Base-by-base conservation (phyloP, 176 grass and related monocot species). In the Oryza glumipatula region DNA sequence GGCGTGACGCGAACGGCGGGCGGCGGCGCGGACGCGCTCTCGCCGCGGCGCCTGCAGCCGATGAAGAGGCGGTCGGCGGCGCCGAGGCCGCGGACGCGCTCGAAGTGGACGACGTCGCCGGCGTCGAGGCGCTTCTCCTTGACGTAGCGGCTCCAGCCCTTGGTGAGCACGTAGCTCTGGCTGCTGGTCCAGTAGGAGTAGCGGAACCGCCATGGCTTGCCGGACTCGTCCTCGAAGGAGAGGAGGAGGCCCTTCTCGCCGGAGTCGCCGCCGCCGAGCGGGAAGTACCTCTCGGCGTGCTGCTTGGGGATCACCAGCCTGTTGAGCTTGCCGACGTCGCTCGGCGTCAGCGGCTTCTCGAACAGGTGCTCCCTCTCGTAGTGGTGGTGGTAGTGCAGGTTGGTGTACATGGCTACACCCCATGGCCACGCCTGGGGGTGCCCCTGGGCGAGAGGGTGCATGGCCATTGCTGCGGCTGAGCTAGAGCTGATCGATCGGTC, bases 131-230 rank as follows among this genome's bases (percentile, higher is more conserved):
- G 71, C 83, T 96, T 96, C 81, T 93, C 94, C 86, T 92, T 96
- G 70, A 93, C 91, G 79, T 91, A 96, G 32, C 91, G 86, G 84
- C 91, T 92, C 94, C 94, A 96, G 77, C 94, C 91, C 82, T 93
- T 93, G 83, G 91, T 96, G 54, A 96, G 91, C 73, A 96, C 94
- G 72, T 96, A 93, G 85, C 89, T 93, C 75, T 90, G 86, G 88
- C 91, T 93, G 78, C 91, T 96, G 32, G 75, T 87, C 94, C 94
- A 96, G 91, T 94, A 94, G 15, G 88, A 91, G 86, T 93, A 96
- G 69, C 94, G 88, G 76, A 96, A 96, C 30, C 85, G 66, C 94
- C 94, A 96, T 7, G 82, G 72, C 86, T 89, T 96, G 23, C 89
- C 91, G 16, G 74, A 75, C 39, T 88, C 91, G 65, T 96, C 94